phyloP scores from a whole-genome alignment of 2,329 filamentous ascomycete species.

The Xenosphaeropsis pyriputrescens region DNA sequence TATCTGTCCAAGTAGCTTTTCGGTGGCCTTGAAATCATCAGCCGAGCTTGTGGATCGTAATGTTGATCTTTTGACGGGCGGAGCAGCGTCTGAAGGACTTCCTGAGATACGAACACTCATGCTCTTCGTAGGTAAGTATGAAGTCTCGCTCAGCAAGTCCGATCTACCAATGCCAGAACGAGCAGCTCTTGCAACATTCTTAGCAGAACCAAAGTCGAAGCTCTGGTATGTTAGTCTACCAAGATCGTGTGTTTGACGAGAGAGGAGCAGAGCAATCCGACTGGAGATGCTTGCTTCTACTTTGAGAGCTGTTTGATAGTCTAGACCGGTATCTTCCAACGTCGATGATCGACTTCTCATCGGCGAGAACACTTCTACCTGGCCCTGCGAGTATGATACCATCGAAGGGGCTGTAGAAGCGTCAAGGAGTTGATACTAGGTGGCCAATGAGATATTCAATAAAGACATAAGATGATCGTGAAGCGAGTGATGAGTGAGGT shows the following conservation, averaged over 20 bases:
- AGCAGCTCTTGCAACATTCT: constrained; percentile 7
- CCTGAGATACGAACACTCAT: too few relatives aligned
- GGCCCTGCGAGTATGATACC: too few relatives aligned
- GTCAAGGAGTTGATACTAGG: too few relatives aligned
- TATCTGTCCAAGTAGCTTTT: constrained; percentile 1
- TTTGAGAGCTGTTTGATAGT: constrained; percentile 8
- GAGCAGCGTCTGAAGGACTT: not conserved
- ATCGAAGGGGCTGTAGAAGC: too few relatives aligned
- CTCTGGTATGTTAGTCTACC: not conserved
- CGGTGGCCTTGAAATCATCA: constrained; percentile 3
- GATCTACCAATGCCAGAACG: not conserved
- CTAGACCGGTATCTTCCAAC: constrained; percentile 8
- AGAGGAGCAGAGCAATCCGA: constrained; percentile 6
- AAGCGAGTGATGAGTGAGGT: too few relatives aligned
- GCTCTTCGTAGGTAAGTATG: not conserved
- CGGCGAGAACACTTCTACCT: not conserved
- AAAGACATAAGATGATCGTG: too few relatives aligned
- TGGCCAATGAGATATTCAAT: too few relatives aligned
- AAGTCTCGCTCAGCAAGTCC: not conserved
- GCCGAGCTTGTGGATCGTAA: constrained; percentile 6
- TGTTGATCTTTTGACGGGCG: not conserved
- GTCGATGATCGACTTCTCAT: constrained; percentile 8
- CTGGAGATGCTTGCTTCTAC: constrained; percentile 6
- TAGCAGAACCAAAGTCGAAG: constrained; percentile 11
- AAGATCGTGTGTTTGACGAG: too few relatives aligned